Percentiles rank a stretch among this genome's conserved stretches.
Conservation (phyloP, 352 stramenopile genomes). For the Pythium sukuiense region DNA sequence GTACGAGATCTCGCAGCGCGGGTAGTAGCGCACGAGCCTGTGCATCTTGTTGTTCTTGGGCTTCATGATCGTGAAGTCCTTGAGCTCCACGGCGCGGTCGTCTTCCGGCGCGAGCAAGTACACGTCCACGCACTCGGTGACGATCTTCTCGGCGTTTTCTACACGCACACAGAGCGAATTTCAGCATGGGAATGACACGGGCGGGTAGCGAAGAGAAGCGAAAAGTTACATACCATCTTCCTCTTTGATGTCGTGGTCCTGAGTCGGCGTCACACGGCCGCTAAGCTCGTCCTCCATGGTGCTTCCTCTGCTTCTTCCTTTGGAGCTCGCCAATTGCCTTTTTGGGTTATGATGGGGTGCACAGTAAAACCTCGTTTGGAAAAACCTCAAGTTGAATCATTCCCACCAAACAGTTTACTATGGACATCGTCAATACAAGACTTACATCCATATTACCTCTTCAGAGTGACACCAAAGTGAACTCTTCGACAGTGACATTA, state of each 20-base stretch:
- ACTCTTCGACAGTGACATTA: background rate
- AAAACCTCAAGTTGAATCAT: slow-evolving; percentile 7
- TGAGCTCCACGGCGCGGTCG: slow-evolving; percentile 59
- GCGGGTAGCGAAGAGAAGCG: background rate
- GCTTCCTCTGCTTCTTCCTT: background rate
- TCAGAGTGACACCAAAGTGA: background rate
- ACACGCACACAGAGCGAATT: slow-evolving; percentile 9
- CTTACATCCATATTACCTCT: background rate
- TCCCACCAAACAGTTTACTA: background rate
- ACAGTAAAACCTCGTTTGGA: background rate
- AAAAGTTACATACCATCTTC: slow-evolving; percentile 12
- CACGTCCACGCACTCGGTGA: slow-evolving; percentile 68
- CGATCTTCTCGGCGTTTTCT: slow-evolving; percentile 27
- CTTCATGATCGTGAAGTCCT: slow-evolving; percentile 85
- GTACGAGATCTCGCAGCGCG: slow-evolving; percentile 73
- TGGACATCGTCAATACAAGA: background rate
- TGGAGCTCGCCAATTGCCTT: slow-evolving; percentile 8
- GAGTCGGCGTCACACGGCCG: slow-evolving; percentile 23
- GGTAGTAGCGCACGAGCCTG: slow-evolving; percentile 63
- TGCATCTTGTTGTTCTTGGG: slow-evolving; percentile 81
- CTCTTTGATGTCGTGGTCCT: slow-evolving; percentile 1
- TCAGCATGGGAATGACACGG: background rate
- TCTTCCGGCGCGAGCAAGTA: slow-evolving; percentile 72
- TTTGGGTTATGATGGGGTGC: background rate
- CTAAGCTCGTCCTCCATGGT: slow-evolving; percentile 13